Base-by-base conservation (phyloP, 2,329 filamentous ascomycete genomes). In the Taxawa tesnikishii region DNA sequence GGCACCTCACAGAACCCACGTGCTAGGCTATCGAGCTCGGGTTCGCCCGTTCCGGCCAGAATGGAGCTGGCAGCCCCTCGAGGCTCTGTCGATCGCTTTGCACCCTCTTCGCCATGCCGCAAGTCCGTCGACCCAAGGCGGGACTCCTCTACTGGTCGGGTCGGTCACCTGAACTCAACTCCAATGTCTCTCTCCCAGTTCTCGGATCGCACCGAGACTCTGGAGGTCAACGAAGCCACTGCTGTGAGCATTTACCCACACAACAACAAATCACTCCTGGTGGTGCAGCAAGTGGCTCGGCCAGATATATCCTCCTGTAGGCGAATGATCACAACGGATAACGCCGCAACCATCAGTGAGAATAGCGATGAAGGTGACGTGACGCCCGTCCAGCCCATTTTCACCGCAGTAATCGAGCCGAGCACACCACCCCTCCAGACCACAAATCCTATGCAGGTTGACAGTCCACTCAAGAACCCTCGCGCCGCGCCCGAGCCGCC, bases 241-340 rank as follows among this genome's bases (percentile, higher is more conserved):
- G 70, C 70, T 8, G 62, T 79, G 10, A 69, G 62, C 37, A 65
- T 76, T 19, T 76, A 68, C 39, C 65, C 73, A 3, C 74, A 78
- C 51, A 73, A 73, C 49, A 79, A 78, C 41, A 57, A 70, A 26
- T 76, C 71, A 5, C 52, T 78, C 4, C 55, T 77, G n/a, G 52
- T 78, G n/a, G 68, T 79, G n/a, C 68, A 78, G 43, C 66, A 71
- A 13, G 38, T 29, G 3, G 26, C 31, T 14, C 21, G 18, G 10
- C 15, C 29, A 8, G n/a, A 27, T 19, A n/a, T 29, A 16, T 13
- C 25, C 9, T 25, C 29, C 9, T 15, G 23, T 8, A 26, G 11
- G 18, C 30, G 14, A 14, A 14, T 6, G 11, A 17, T n/a, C 9
- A 15, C 15, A 12, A 23, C 19, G 8, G n/a, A 8, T 23, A 23